phyloP scores from a whole-genome alignment of 2,329 filamentous ascomycete genomes.

The Ciborinia camelliae region DNA sequence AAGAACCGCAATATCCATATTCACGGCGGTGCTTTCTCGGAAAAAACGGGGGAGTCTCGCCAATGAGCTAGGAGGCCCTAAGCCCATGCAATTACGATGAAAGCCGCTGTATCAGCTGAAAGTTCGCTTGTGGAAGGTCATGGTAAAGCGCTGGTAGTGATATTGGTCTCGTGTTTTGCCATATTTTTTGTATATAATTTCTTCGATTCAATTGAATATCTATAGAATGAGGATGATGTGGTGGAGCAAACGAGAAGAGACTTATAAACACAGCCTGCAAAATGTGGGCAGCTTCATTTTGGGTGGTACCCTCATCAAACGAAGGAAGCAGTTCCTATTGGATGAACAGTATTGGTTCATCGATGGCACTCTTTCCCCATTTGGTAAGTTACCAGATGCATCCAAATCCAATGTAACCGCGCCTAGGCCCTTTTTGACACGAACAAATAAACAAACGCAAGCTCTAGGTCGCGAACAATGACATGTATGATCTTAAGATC shows the following conservation, averaged over 20 bases:
- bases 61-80: no score
- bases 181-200: not conserved
- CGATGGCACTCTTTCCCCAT: no score
- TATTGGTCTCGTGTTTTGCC: not conserved
- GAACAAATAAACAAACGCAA: not conserved
- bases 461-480: not conserved
- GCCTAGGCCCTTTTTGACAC: not conserved
- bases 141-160: not conserved
- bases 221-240: not conserved
- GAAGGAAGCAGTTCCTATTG: not conserved
- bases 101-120: no score
- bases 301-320: no score
- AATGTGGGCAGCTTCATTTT: no score
- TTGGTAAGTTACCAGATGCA: not conserved
- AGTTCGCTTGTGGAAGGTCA: no score
- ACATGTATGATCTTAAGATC: not conserved
- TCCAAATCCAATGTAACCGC: no score
- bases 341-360: not conserved
- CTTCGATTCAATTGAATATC: not conserved
- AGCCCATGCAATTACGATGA: no score
- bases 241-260: not conserved
- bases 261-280: no score
- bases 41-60: no score
- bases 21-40: no score
- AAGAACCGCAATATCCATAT: no score